A percentile compares a stretch with the other conserved stretches of the same genome.
phyloP scores from a whole-genome alignment of 495 filamentous ascomycete species.

The Jackrogersella multiformis region DNA sequence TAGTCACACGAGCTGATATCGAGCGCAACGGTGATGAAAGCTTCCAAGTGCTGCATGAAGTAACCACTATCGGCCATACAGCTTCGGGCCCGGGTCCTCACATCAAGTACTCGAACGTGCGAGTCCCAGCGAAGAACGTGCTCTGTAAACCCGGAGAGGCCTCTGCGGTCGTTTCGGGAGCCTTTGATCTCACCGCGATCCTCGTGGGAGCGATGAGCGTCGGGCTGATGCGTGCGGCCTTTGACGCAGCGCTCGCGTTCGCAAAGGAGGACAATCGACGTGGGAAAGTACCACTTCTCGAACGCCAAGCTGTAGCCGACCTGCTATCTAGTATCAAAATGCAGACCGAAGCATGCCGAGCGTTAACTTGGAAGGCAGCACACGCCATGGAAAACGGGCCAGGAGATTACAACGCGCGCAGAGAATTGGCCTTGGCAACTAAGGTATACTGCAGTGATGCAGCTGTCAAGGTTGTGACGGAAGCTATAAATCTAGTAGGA shows the following conservation, averaged over 20 bases:
- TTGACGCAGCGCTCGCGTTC: constrained; percentile 61
- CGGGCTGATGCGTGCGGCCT: constrained; percentile 62
- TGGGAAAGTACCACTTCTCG: constrained; percentile 55
- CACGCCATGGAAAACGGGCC: constrained; percentile 52
- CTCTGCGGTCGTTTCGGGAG: constrained; percentile 46
- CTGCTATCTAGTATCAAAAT: constrained; percentile 63
- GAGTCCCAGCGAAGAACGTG: constrained; percentile 58
- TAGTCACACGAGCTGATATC: constrained; percentile 58
- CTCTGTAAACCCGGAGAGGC: constrained; percentile 56
- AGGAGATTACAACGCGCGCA: constrained; percentile 51
- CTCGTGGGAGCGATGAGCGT: constrained; percentile 64
- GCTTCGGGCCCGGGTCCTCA: constrained; percentile 56
- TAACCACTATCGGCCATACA: constrained; percentile 55
- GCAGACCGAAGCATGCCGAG: constrained; percentile 60
- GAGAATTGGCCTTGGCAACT: constrained; percentile 59
- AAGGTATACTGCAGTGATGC: constrained; percentile 63
- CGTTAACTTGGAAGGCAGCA: constrained; percentile 63
- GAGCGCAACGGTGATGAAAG: constrained; percentile 49
- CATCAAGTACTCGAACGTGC: constrained; percentile 57
- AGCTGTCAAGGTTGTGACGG: constrained; percentile 56
- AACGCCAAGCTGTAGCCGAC: constrained; percentile 61
- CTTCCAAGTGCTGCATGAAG: constrained; percentile 56
- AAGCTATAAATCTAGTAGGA: constrained; percentile 61
- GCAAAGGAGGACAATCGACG: constrained; percentile 54
- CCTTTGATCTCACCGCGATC: constrained; percentile 58